Evolutionary conservation across 352 stramenopile species (phyloP).

Genomic region (Pythium insidiosum): DNA sequence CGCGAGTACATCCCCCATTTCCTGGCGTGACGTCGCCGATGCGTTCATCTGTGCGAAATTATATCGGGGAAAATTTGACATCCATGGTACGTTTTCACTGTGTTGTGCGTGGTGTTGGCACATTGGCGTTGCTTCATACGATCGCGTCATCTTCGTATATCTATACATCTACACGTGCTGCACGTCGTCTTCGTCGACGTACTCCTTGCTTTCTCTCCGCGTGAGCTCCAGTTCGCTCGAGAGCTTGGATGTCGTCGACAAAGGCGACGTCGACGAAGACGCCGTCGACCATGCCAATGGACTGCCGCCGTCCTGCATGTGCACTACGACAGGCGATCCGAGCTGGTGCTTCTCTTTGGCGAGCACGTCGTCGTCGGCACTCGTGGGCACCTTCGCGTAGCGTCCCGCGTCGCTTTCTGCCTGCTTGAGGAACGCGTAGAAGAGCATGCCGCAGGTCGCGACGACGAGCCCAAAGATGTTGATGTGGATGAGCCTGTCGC

Average conservation of each 20-base stretch:
- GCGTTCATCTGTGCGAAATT: too few relatives aligned
- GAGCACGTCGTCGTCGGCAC: too few relatives aligned
- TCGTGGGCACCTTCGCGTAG: slow-evolving; percentile 15
- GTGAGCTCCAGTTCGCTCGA: slow-evolving; percentile 21
- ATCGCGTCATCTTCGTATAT: slow-evolving; percentile 12
- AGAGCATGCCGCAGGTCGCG: slow-evolving; percentile 61
- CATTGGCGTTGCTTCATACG: slow-evolving; percentile 13
- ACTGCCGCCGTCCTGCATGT: slow-evolving; percentile 23
- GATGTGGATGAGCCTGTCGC: slow-evolving; percentile 46
- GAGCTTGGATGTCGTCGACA: neutral
- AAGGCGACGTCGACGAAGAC: slow-evolving; percentile 13
- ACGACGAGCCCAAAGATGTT: slow-evolving; percentile 66
- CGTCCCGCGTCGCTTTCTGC: slow-evolving; percentile 15
- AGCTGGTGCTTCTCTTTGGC: too few relatives aligned
- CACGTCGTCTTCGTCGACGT: slow-evolving; percentile 9
- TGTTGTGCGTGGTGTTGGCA: too few relatives aligned
- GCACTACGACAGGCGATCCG: slow-evolving; percentile 14
- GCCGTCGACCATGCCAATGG: neutral
- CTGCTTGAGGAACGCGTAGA: slow-evolving; percentile 75
- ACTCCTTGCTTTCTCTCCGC: slow-evolving; percentile 59
- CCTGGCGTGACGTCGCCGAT: slow-evolving; percentile 1
- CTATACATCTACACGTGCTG: slow-evolving; percentile 20
- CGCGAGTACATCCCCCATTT: slow-evolving; percentile 58
- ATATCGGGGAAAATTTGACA: neutral
- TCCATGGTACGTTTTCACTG: neutral